Conservation (phyloP, 1,284 basidiomycete species). For the Austroboletus olivaceoglutinosus region DNA sequence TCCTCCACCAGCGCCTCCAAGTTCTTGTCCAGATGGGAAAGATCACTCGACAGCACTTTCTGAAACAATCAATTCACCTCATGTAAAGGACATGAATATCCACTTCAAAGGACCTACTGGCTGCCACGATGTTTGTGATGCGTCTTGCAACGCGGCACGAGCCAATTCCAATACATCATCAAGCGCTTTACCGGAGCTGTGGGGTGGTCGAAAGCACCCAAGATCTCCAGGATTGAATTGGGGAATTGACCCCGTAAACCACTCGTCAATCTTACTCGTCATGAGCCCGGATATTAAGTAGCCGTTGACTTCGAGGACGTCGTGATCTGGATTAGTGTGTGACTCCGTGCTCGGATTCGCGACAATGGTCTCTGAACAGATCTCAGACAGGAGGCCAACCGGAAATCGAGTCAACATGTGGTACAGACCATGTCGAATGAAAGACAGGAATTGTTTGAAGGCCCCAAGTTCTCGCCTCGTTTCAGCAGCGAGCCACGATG, state of each 20-base stretch:
- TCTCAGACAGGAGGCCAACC: constrained; percentile 16
- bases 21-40: constrained; percentile 65
- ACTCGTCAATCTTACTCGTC: constrained; percentile 68
- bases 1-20: constrained; percentile 63
- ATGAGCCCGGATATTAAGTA: constrained; percentile 72
- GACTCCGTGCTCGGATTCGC: constrained; percentile 47
- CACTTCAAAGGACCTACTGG: constrained; percentile 37
- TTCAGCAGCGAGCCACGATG: constrained; percentile 64
- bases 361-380: constrained; percentile 35
- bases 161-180: constrained; percentile 47
- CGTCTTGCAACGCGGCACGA: constrained; percentile 45
- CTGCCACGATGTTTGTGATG: constrained; percentile 43
- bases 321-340: constrained; percentile 56
- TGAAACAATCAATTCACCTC: constrained; percentile 35
- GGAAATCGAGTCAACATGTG: constrained; percentile 16
- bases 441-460: constrained; percentile 76
- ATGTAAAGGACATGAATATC: constrained; percentile 21
- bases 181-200: constrained; percentile 35
- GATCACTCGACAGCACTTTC: constrained; percentile 48
- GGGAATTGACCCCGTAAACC: constrained; percentile 69
- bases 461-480: constrained; percentile 64
- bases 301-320: constrained; percentile 75
- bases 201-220: constrained; percentile 42
- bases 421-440: constrained; percentile 67
- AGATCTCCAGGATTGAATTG: constrained; percentile 55